Evolutionary conservation across 2,329 filamentous ascomycete genomes (phyloP).

Genomic region (Penicillium sp.): DNA sequence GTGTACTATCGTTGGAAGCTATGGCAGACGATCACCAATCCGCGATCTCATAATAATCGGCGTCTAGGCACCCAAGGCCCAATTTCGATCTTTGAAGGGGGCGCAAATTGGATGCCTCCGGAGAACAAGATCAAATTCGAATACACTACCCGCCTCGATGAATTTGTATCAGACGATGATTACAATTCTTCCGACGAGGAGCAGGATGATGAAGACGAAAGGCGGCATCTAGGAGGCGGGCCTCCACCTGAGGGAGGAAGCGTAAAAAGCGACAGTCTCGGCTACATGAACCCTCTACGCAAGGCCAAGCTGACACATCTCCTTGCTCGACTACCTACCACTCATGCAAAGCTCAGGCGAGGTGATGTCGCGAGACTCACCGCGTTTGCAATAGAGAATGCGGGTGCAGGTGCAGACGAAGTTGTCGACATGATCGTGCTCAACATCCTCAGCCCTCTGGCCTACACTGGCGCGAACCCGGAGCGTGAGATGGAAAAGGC

Average conservation of each 20-base stretch:
- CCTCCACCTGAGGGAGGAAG: slow-evolving; percentile 41
- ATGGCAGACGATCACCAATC: slow-evolving; percentile 78
- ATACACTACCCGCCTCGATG: slow-evolving; percentile 70
- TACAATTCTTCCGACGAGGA: slow-evolving; percentile 88
- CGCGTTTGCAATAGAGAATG: slow-evolving; percentile 84
- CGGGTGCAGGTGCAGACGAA: slow-evolving; percentile 80
- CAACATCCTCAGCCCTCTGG: slow-evolving; percentile 76
- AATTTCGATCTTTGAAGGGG: slow-evolving; percentile 66
- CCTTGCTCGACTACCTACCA: slow-evolving; percentile 76
- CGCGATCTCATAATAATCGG: slow-evolving; percentile 39
- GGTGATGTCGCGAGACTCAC: slow-evolving; percentile 85
- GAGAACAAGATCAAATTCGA: slow-evolving; percentile 74
- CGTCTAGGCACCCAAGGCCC: slow-evolving; percentile 53
- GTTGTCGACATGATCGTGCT: slow-evolving; percentile 83
- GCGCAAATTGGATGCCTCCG: slow-evolving; percentile 74
- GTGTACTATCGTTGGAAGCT: slow-evolving; percentile 92
- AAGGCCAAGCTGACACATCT: slow-evolving; percentile 82
- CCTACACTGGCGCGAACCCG: slow-evolving; percentile 69
- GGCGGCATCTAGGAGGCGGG: slow-evolving; percentile 44
- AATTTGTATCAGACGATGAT: slow-evolving; percentile 79
- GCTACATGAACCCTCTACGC: slow-evolving; percentile 76
- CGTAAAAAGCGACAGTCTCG: slow-evolving; percentile 48
- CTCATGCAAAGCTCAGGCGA: slow-evolving; percentile 70
- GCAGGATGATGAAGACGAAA: slow-evolving; percentile 51
- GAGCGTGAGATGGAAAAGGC: slow-evolving; percentile 37